phyloP scores from a whole-genome alignment of 163 green algal genomes.

The Chlamydomonas reinhardtii region DNA sequence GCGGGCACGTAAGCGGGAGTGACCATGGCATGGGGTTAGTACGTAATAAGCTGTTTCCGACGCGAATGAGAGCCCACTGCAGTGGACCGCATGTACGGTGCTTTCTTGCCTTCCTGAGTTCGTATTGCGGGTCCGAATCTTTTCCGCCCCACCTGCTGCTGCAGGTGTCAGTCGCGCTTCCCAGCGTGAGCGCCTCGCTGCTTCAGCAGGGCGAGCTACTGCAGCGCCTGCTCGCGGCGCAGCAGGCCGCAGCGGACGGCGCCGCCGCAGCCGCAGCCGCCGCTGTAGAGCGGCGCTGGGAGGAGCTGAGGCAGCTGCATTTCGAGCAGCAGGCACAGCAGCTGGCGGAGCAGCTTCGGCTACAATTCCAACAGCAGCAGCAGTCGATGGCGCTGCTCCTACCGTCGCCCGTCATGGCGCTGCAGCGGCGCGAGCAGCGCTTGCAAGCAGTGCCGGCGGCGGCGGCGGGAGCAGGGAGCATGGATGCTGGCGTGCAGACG shows the following conservation, averaged over 20 bases:
- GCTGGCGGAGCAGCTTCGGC: not conserved
- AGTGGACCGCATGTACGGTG: too few species aligned
- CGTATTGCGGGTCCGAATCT: too few species aligned
- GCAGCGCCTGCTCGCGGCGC: conserved; percentile 19
- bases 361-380: not conserved
- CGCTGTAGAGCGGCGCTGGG: not conserved
- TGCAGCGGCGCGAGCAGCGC: not conserved
- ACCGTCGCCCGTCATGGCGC: not conserved
- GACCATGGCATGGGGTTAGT: too few species aligned
- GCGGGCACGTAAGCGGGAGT: not conserved
- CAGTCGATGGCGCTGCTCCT: not conserved
- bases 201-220: conserved; percentile 8
- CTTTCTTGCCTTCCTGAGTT: too few species aligned
- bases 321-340: not conserved
- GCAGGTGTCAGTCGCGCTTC: not conserved
- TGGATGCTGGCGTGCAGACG: too few species aligned
- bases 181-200: not conserved
- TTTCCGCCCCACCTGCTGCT: not conserved
- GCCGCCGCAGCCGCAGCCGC: conserved; percentile 7
- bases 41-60: too few species aligned
- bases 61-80: too few species aligned
- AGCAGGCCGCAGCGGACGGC: not conserved
- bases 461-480: too few species aligned
- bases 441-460: too few species aligned
- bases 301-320: not conserved